These are phyloP conservation scores for Whalleya microplaca DNA, from an alignment of 2,329 filamentous ascomycete species.

Conservation along the genomic window DNA sequence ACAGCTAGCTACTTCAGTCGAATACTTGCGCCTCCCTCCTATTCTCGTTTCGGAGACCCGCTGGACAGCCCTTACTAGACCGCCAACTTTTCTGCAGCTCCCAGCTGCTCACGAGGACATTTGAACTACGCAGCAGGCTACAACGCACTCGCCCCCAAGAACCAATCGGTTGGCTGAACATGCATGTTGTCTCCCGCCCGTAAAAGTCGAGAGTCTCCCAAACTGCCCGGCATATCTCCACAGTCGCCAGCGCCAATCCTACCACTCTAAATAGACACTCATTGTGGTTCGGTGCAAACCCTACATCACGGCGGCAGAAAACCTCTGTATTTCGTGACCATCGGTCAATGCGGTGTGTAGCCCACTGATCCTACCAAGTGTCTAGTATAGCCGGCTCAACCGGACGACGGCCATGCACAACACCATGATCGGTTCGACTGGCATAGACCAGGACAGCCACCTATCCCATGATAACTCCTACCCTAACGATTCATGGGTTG, in stretches of 20 bases:
- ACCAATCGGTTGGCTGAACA: conserved; percentile 49
- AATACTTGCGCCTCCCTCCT: conserved; percentile 33
- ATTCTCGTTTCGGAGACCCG: conserved; percentile 37
- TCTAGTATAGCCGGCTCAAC: conserved; percentile 26
- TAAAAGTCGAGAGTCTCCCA: conserved; percentile 45
- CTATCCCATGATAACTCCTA: conserved; percentile 48
- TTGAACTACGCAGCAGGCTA: conserved; percentile 40
- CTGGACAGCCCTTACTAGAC: conserved; percentile 33
- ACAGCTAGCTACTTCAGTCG: conserved; percentile 30
- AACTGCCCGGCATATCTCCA: conserved; percentile 39
- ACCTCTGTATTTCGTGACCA: conserved; percentile 28
- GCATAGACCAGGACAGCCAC: conserved; percentile 52
- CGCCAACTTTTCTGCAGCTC: conserved; percentile 41
- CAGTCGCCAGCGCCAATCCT: conserved; percentile 33
- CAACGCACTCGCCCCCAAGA: conserved; percentile 41
- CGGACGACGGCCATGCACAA: conserved; percentile 47
- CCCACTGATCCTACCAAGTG: conserved; percentile 27
- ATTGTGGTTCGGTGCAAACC: conserved; percentile 28
- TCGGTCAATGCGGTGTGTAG: conserved; percentile 28
- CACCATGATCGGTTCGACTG: conserved; percentile 49
- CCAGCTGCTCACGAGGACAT: conserved; percentile 39
- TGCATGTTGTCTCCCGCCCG: conserved; percentile 53
- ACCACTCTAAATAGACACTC: conserved; percentile 24
- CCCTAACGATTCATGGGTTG: conserved; percentile 56
- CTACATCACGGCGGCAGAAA: conserved; percentile 26